Evolutionary conservation across 2,329 filamentous ascomycete species (phyloP), one percentile per base, ranked within the genome.

Genomic region (Trichoderma atrobrunneum): DNA sequence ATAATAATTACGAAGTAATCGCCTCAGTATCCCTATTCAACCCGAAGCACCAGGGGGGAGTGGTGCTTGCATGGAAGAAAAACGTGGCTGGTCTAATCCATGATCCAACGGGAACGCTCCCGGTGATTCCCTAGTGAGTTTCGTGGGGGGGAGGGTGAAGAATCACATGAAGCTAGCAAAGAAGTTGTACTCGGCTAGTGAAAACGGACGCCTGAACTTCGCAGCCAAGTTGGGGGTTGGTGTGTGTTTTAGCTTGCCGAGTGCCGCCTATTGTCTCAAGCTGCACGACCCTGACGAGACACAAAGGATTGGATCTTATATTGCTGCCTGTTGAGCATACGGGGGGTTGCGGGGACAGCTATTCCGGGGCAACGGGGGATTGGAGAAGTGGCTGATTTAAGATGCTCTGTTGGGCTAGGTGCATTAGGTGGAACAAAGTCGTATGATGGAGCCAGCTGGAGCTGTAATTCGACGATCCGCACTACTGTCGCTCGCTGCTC

Each of bases 101-200:
- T 62, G 57, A 70, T 70, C 57, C 66, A 70, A 70, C 66, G 57
- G 66, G 66, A 70, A 61, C 54, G 66, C 36, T 61, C 56, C 57
- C 66, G 36, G 66, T 61, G 39, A 39, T 43, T 61, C 36, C 30
- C 26, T 69, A 61, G 66, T 60, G 48, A 24, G 48, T 54, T 54
- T 54, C 48, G 48, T 54, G n/a, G 48, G 48, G 26, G 39, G 39
- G 3, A 21, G 64, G 11, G 64, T 34, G 30, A 57, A 21, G 7
- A 30, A 59, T 18, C 10, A 57, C n/a, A 36, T 18, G 24, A 30
- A 70, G 32, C 32, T 36, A 62, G 39, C 28, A 26, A 26, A 61
- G n/a, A 32, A 16, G 51, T 26, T 26, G 39, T 10, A n/a, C n/a
- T 36, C 6, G 28, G 43, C 28, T 54, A 65, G 62, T 54, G 16